Conservation (phyloP, 2,329 filamentous ascomycete species). For the Trematosphaeria pertusa region DNA sequence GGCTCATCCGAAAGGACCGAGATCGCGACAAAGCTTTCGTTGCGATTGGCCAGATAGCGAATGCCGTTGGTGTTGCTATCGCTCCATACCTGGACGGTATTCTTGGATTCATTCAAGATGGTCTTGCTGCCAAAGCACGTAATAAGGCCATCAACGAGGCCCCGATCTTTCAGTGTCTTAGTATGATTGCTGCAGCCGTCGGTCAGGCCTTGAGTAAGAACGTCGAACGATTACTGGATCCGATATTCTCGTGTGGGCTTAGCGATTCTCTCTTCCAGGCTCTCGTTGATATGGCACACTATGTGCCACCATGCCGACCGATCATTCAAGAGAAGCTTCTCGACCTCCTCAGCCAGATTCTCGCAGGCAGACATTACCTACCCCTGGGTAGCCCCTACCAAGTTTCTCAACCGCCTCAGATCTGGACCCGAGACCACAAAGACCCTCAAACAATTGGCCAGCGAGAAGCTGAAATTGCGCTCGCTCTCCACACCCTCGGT, state of each 20-base stretch:
- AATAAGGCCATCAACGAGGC: slow-evolving; percentile 66
- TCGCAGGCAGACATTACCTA: slow-evolving; percentile 91
- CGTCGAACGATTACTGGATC: slow-evolving; percentile 92
- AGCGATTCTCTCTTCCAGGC: slow-evolving; percentile 94
- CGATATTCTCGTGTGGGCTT: slow-evolving; percentile 95
- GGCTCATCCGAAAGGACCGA: slow-evolving; percentile 86
- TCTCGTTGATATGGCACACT: slow-evolving; percentile 97
- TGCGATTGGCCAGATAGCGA: slow-evolving; percentile 94
- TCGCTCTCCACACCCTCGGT: slow-evolving; percentile 93
- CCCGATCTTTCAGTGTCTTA: slow-evolving; percentile 97
- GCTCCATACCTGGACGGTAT: slow-evolving; percentile 95
- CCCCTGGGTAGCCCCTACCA: slow-evolving; percentile 91
- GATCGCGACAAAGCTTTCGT: slow-evolving; percentile 96
- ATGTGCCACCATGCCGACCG: slow-evolving; percentile 91
- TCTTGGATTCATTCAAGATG: slow-evolving; percentile 90
- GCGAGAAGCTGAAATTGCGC: slow-evolving; percentile 84
- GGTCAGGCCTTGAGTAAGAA: slow-evolving; percentile 98
- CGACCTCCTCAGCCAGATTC: slow-evolving; percentile 91
- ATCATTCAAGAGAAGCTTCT: slow-evolving; percentile 93
- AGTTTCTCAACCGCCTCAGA: slow-evolving; percentile 78
- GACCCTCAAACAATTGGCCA: slow-evolving; percentile 82
- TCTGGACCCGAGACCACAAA: slow-evolving; percentile 86
- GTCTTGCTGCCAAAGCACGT: slow-evolving; percentile 78
- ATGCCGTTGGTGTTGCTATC: slow-evolving; percentile 94
- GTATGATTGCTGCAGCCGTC: slow-evolving; percentile 91